Base-by-base conservation (phyloP, 2,329 filamentous ascomycete genomes). In the Colletotrichum orbiculare region DNA sequence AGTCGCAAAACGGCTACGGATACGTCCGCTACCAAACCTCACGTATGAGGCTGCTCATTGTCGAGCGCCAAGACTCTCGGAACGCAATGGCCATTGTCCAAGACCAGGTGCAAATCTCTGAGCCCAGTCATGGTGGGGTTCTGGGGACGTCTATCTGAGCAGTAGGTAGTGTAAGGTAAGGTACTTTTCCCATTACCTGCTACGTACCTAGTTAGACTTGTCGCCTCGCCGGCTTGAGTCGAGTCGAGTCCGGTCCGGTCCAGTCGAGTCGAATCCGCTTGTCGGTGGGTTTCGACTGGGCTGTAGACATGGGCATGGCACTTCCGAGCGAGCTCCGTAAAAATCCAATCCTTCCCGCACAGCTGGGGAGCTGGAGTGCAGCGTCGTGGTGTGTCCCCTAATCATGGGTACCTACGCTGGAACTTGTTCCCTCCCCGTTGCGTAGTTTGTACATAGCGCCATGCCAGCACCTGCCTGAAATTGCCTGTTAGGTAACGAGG, bases 21-120 rank as follows among this genome's bases (percentile, higher is more conserved):
- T n/a, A 46, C 35, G 11, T 12, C 35, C 45, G 41, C 35, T 50
- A 11, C 39, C 12, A 45, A 42, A 52, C 47, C 46, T 56, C 37
- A 10, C 38, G 43, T 33, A 25, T 50, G 37, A 42, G 46, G 55
- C 55, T 34, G 41, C 52, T 38, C 15, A 17, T 39, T 17, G 41
- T 25, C 25, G 25, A 4, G 25, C 25, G 63, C 63, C 63, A 49
- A 62, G 53, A 11, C 46, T 37, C 25, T 60, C 63, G 63, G 63
- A 62, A 62, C 41, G 43, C n/a, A 43, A 39, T 45, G 48, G 52
- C 53, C 58, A 63, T 50, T 53, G 58, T 59, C 58, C 52, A 62
- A 50, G 37, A 61, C 25, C 46, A 62, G 37, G 52, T 61, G 52
- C 33, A 42, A 53, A 53, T 62, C 62, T 59, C 56, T 15, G 46